phyloP scores from a whole-genome alignment of 352 stramenopile genomes.

The Pythium dissotocum region DNA sequence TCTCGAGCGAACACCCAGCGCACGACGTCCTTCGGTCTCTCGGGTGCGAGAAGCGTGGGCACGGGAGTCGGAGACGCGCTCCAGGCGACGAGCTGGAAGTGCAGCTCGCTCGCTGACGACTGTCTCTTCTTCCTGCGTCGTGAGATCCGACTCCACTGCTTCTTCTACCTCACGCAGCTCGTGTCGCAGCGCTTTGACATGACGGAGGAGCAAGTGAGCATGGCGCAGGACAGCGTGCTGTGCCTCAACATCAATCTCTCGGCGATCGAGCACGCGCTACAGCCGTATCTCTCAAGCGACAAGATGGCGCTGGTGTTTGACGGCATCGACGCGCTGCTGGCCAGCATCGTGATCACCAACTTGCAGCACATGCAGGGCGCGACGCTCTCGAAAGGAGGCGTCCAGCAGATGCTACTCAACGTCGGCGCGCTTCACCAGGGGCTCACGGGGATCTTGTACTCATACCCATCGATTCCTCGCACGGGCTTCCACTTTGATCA shows the following conservation, averaged over 20 bases:
- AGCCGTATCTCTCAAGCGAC: conserved; percentile 67
- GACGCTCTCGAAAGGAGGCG: conserved; percentile 64
- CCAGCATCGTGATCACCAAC: conserved; percentile 63
- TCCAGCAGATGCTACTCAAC: conserved; percentile 83
- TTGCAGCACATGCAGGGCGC: conserved; percentile 62
- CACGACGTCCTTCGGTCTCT: conserved; percentile 20
- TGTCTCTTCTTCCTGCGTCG: conserved; percentile 79
- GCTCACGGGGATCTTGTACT: conserved; percentile 71
- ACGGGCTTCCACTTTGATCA: conserved; percentile 71
- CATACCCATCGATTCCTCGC: conserved; percentile 53
- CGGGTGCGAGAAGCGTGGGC: not conserved
- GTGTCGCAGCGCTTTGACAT: conserved; percentile 63
- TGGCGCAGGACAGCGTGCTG: conserved; percentile 75
- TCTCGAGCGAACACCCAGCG: conserved; percentile 3
- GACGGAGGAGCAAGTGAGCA: conserved; percentile 49
- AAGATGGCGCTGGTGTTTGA: conserved; percentile 80
- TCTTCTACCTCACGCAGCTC: conserved; percentile 79
- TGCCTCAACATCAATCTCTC: conserved; percentile 80
- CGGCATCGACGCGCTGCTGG: conserved; percentile 64
- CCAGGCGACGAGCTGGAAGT: conserved; percentile 65
- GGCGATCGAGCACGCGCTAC: conserved; percentile 67
- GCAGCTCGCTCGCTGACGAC: conserved; percentile 71
- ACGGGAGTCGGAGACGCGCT: conserved; percentile 29
- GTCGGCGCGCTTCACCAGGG: conserved; percentile 73
- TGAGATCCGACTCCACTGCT: conserved; percentile 74